Percentiles rank a stretch among this genome's conserved stretches.
phyloP scores from a whole-genome alignment of 2,329 filamentous ascomycete species.

The Hypocreales sp. region DNA sequence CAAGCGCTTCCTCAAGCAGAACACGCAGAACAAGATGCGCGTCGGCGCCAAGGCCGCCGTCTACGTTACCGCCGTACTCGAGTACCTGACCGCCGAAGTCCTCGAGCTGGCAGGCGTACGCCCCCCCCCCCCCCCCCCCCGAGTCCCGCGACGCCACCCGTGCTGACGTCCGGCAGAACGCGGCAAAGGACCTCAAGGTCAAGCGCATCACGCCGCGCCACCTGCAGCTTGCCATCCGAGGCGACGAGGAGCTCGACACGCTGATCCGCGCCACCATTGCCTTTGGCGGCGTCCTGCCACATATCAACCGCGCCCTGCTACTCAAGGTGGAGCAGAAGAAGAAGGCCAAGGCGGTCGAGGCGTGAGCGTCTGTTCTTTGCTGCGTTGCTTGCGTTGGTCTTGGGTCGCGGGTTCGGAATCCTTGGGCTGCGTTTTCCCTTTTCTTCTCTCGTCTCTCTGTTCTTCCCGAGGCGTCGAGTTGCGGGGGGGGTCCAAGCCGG shows the following conservation, averaged over 20 bases:
- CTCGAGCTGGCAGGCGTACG: slow-evolving; percentile 84
- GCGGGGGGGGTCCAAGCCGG: too few relatives aligned
- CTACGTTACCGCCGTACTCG: slow-evolving; percentile 93
- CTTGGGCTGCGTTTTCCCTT: too few relatives aligned
- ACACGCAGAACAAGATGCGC: slow-evolving; percentile 99
- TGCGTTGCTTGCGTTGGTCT: too few relatives aligned
- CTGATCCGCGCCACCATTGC: slow-evolving; percentile 96
- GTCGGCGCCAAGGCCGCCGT: slow-evolving; percentile 97
- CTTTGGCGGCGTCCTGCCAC: slow-evolving; percentile 92
- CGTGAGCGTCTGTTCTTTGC: too few relatives aligned
- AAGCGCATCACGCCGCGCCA: slow-evolving; percentile 99
- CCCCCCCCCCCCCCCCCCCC: slow-evolving; percentile 16
- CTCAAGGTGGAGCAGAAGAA: slow-evolving; percentile 98
- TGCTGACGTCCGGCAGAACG: slow-evolving; percentile 45
- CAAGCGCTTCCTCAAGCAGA: slow-evolving; percentile 98
- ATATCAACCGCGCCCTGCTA: slow-evolving; percentile 94
- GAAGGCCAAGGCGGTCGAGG: slow-evolving; percentile 47
- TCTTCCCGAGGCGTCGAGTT: too few relatives aligned
- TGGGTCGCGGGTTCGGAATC: too few relatives aligned
- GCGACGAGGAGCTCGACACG: slow-evolving; percentile 95
- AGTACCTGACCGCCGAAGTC: slow-evolving; percentile 96
- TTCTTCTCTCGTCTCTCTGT: too few relatives aligned
- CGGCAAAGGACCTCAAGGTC: slow-evolving; percentile 98
- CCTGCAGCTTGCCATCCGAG: slow-evolving; percentile 92
- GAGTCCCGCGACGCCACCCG: too few relatives aligned